These are phyloP conservation scores for Colletotrichum graminicola DNA, from an alignment of 2,329 filamentous ascomycete species.

Conservation along the genomic window DNA sequence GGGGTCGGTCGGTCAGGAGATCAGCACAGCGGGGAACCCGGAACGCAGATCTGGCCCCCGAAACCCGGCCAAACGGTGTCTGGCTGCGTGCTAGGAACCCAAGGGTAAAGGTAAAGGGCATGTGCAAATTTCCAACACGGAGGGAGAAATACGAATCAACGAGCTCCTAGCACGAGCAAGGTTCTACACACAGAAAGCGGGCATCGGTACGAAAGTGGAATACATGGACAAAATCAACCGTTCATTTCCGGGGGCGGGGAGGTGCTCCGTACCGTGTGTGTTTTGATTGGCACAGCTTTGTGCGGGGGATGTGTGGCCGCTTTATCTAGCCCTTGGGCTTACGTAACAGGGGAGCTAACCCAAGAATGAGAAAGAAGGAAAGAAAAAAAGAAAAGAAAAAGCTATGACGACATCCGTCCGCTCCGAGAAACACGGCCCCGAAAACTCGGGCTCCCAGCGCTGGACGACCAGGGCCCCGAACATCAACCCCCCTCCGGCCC, in stretches of 20 bases:
- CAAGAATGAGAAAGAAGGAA: background rate
- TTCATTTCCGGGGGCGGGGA: constrained; percentile 1
- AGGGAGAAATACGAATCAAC: background rate
- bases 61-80: background rate
- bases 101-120: background rate
- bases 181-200: no score
- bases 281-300: background rate
- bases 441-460: constrained; percentile 27
- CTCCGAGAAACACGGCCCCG: constrained; percentile 39
- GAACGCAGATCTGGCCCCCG: constrained; percentile 13
- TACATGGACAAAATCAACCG: background rate
- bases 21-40: background rate
- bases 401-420: constrained; percentile 39
- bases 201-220: background rate
- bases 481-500: background rate
- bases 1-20: background rate
- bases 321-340: no score
- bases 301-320: no score
- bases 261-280: constrained; percentile 9
- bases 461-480: constrained; percentile 18
- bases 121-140: no score
- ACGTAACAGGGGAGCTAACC: background rate
- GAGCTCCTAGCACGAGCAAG: no score
- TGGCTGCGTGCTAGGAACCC: background rate
- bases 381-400: background rate